Conservation (phyloP, 192 early-diverging fungal species). For the Geosiphon pyriformis region DNA sequence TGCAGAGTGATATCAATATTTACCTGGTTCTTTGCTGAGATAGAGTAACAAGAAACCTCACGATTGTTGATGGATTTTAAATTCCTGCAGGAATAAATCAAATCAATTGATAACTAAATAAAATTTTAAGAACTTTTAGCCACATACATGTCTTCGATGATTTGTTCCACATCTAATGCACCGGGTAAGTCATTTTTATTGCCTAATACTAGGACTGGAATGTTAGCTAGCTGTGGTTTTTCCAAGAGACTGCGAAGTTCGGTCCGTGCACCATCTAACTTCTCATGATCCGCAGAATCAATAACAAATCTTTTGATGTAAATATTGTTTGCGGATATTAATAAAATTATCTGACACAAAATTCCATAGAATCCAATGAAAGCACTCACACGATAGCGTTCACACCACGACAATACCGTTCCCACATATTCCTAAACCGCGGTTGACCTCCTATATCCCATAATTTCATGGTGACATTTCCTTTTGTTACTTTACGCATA, state of each 20-base stretch:
- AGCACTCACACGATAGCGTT: constrained; percentile 90
- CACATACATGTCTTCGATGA: constrained; percentile 85
- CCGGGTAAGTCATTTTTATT: constrained; percentile 97
- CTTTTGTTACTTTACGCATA: constrained; percentile 92
- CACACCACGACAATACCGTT: constrained; percentile 82
- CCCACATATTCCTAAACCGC: constrained; percentile 97
- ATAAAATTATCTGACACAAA: neutral
- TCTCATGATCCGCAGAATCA: constrained; percentile 91
- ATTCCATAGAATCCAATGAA: neutral
- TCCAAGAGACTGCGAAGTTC: constrained; percentile 90
- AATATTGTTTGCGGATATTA: neutral
- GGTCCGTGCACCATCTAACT: constrained; percentile 84
- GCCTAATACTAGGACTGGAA: constrained; percentile 95
- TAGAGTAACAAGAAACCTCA: constrained; percentile 97
- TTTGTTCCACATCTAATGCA: constrained; percentile 79
- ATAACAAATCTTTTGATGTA: constrained; percentile 75
- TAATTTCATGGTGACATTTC: constrained; percentile 95
- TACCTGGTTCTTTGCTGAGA: constrained; percentile 95
- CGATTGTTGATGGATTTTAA: constrained; percentile 84
- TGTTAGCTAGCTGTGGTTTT: constrained; percentile 87
- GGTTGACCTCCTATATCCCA: constrained; percentile 99
- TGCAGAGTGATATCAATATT: constrained; percentile 97
- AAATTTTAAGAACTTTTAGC: neutral
- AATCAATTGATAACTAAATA: constrained; percentile 1
- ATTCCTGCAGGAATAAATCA: constrained; percentile 46